phyloP scores from a whole-genome alignment of 305 asterid species.

The Ajuga reptans region DNA sequence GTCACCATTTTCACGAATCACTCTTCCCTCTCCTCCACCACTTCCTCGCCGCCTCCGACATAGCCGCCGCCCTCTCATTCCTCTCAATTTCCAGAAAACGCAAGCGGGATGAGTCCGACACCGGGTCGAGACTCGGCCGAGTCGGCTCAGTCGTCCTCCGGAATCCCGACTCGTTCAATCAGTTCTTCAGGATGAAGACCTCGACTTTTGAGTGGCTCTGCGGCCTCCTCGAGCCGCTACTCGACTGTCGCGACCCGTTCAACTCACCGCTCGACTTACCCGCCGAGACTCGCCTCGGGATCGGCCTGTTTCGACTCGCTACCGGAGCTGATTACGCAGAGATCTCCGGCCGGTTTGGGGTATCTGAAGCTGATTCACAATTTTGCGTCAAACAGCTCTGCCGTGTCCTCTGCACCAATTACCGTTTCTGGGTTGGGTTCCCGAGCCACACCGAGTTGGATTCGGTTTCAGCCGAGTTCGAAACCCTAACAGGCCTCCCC shows the following conservation, averaged over 20 bases:
- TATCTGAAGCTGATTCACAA: conserved; percentile 38
- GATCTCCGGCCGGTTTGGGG: conserved; percentile 42
- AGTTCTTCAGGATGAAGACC: conserved; percentile 45
- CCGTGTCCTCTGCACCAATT: conserved; percentile 81
- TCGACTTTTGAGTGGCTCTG: conserved; percentile 82
- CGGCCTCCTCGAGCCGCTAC: conserved; percentile 75
- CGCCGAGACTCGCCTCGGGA: conserved; percentile 59
- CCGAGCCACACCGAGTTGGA: conserved; percentile 47
- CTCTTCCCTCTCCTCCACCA: conserved; percentile 40
- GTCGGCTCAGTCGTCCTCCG: conserved; percentile 23
- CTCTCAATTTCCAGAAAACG: conserved; percentile 44
- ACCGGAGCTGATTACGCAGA: conserved; percentile 60
- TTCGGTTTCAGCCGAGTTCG: conserved; percentile 44
- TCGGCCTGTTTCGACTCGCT: conserved; percentile 68
- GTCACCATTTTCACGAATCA: not conserved
- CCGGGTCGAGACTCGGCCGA: conserved; percentile 17
- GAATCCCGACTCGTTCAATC: conserved; percentile 53
- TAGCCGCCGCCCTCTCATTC: conserved; percentile 33
- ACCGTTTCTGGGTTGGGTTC: conserved; percentile 80
- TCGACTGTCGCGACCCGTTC: conserved; percentile 85
- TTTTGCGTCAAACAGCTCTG: conserved; percentile 79
- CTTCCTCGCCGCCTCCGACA: conserved; percentile 43
- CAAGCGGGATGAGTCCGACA: conserved; percentile 36
- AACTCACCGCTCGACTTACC: conserved; percentile 48
- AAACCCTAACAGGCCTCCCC: conserved; percentile 58